phyloP scores from a whole-genome alignment of 345 rosid genomes.

The Bruguiera parviflora region DNA sequence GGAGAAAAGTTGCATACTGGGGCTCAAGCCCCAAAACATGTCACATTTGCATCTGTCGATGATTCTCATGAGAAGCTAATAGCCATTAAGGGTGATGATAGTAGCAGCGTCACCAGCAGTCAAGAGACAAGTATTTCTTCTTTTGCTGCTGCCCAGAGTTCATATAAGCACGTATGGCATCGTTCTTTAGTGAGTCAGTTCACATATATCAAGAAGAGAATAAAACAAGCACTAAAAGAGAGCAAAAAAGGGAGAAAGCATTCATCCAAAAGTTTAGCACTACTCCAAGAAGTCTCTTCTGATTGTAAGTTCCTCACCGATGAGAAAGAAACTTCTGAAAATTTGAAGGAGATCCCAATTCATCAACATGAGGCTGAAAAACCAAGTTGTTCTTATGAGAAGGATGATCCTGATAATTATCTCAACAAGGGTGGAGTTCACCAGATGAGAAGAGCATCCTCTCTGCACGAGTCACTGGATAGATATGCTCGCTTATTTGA shows the following conservation, averaged over 20 bases:
- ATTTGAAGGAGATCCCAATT: not conserved
- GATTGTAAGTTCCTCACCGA: slow-evolving; percentile 4
- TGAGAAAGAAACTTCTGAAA: slow-evolving; percentile 19
- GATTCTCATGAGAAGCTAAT: slow-evolving; percentile 10
- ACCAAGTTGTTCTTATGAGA: slow-evolving; percentile 12
- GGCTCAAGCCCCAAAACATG: slow-evolving; percentile 13
- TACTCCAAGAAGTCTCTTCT: slow-evolving; percentile 19
- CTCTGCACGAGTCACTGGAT: slow-evolving; percentile 49
- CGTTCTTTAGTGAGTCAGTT: slow-evolving; percentile 42
- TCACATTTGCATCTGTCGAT: slow-evolving; percentile 11
- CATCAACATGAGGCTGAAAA: slow-evolving; percentile 21
- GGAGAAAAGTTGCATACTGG: slow-evolving; percentile 20
- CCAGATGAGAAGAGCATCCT: slow-evolving; percentile 36
- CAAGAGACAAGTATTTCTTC: slow-evolving; percentile 31
- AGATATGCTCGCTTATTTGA: slow-evolving; percentile 56
- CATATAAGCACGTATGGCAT: slow-evolving; percentile 48
- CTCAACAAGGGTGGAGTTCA: slow-evolving; percentile 8
- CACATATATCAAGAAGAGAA: slow-evolving; percentile 51
- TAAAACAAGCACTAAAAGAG: slow-evolving; percentile 54
- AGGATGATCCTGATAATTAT: slow-evolving; percentile 20
- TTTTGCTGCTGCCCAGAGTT: slow-evolving; percentile 12
- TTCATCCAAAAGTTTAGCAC: not conserved
- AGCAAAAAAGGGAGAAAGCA: slow-evolving; percentile 27
- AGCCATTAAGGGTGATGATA: slow-evolving; percentile 8
- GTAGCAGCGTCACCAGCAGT: slow-evolving; percentile 2